Base-by-base conservation (phyloP, 306 rosid species). In the Quercus cerris region DNA sequence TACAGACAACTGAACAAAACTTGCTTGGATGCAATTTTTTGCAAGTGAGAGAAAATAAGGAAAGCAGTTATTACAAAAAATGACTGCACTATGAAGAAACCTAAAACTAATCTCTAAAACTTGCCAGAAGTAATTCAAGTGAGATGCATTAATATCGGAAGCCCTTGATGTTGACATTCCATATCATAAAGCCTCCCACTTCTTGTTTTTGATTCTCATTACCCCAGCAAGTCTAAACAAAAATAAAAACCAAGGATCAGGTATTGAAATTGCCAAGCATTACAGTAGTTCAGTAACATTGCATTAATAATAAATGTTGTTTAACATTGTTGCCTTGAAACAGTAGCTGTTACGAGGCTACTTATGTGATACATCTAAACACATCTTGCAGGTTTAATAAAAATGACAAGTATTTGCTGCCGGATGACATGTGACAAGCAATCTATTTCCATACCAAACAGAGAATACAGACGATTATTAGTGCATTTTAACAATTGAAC, bases 31-130 rank as follows among this genome's bases (percentile, higher is more conserved):
- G 38, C 79, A 44, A 44, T 41, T 55, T 77, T 73, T 84, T 80
- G 75, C 57, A 76, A 57, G 66, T 51, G 73, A 54, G 63, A 49
- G 73, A 59, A 78, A 25, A 52, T 5, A 2, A 69, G 66, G 63
- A 75, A 80, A 58, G 71, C 78, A 67, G 61, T 22, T 68, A 28
- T 5, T 55, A 28, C 22, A 12, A 71, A 56, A 63, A 55, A 20
- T 71, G 70, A 76, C 74, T 79, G 80, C 85, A 62, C 69, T 58
- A 77, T 82, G 78, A 75, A 71, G 84, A 81, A 80, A 72, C 70
- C 85, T 79, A 75, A 67, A 46, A 46, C 54, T 59, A 75, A 70
- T 30, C 68, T 79, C 83, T 81, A 66, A 75, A 70, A 61, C 81
- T 78, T 61, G 78, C 58, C 54, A 64, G 77, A 22, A 44, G 49